phyloP scores from a whole-genome alignment of 2,329 filamentous ascomycete species.

The Ophiosphaerella narmari region DNA sequence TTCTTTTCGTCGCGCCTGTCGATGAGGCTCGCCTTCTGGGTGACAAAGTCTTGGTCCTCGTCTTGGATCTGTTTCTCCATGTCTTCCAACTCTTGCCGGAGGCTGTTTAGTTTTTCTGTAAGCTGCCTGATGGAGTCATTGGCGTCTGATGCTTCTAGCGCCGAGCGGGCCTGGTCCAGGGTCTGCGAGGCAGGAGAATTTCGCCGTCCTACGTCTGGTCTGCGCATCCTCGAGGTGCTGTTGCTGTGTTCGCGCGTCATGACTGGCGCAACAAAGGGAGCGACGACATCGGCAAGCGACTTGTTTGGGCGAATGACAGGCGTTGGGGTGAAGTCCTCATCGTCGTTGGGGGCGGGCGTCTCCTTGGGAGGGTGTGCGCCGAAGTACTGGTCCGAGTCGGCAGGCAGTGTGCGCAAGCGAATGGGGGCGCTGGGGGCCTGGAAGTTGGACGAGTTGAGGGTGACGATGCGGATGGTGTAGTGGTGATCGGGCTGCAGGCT shows the following conservation, averaged over 20 bases:
- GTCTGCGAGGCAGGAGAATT: conserved; percentile 71
- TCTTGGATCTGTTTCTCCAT: conserved; percentile 70
- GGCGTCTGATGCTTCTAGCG: conserved; percentile 47
- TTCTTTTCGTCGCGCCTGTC: conserved; percentile 80
- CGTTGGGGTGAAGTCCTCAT: conserved; percentile 55
- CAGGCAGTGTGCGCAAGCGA: conserved; percentile 71
- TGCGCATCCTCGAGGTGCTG: conserved; percentile 59
- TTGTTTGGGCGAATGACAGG: conserved; percentile 59
- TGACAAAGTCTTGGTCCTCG: conserved; percentile 58
- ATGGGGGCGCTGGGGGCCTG: conserved; percentile 86
- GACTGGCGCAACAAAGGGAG: conserved; percentile 64
- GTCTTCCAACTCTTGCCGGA: conserved; percentile 84
- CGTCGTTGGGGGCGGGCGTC: conserved; percentile 33
- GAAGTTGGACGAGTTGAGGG: conserved; percentile 89
- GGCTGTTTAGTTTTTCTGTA: conserved; percentile 77
- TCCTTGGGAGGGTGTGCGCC: conserved; percentile 58
- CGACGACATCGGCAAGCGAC: conserved; percentile 62
- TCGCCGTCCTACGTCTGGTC: conserved; percentile 73
- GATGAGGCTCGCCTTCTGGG: conserved; percentile 58
- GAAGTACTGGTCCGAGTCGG: conserved; percentile 51
- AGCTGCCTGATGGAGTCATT: conserved; percentile 68
- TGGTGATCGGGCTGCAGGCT: conserved; percentile 84
- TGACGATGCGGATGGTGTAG: conserved; percentile 92
- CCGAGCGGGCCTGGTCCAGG: conserved; percentile 34
- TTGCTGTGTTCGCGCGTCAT: conserved; percentile 70